A percentile compares a stretch with the other conserved stretches of the same genome.
Conservation (phyloP, 2,329 filamentous ascomycete genomes). For the Exophiala mesophila region DNA sequence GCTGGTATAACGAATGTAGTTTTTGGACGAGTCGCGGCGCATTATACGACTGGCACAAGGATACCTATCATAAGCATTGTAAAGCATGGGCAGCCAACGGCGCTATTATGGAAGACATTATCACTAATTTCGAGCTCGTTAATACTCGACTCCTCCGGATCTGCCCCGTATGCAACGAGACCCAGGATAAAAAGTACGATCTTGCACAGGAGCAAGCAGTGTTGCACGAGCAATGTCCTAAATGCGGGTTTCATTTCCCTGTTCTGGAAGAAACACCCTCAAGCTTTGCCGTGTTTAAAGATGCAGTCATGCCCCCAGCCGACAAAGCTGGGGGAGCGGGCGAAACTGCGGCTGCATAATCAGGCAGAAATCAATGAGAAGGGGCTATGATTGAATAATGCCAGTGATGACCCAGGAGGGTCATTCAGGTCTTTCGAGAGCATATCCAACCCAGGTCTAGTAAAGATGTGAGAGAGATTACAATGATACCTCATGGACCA, state of each 20-base stretch:
- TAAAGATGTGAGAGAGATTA: no score
- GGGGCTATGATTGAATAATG: no score
- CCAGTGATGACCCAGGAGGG: no score
- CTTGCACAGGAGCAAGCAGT: slow-evolving; percentile 17
- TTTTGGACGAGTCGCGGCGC: slow-evolving; percentile 20
- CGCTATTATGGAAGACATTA: slow-evolving; percentile 17
- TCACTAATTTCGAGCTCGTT: slow-evolving; percentile 20
- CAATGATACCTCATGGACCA: no score
- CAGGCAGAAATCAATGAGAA: no score
- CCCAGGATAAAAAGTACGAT: slow-evolving; percentile 17
- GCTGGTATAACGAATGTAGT: slow-evolving; percentile 18
- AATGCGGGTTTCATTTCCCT: slow-evolving; percentile 15
- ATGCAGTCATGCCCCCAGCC: slow-evolving; percentile 10
- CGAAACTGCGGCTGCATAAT: no score
- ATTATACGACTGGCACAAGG: slow-evolving; percentile 17
- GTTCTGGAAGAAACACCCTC: slow-evolving; percentile 9
- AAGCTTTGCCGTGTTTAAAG: slow-evolving; percentile 15
- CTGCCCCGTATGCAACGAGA: slow-evolving; percentile 13
- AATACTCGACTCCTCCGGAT: slow-evolving; percentile 14
- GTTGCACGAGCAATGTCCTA: slow-evolving; percentile 11
- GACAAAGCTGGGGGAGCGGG: neutral
- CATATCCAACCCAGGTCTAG: no score
- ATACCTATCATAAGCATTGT: slow-evolving; percentile 16
- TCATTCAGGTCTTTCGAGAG: no score
- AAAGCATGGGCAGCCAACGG: slow-evolving; percentile 18